Conservation (phyloP, 306 rosid genomes). For the Trifolium fragiferum region DNA sequence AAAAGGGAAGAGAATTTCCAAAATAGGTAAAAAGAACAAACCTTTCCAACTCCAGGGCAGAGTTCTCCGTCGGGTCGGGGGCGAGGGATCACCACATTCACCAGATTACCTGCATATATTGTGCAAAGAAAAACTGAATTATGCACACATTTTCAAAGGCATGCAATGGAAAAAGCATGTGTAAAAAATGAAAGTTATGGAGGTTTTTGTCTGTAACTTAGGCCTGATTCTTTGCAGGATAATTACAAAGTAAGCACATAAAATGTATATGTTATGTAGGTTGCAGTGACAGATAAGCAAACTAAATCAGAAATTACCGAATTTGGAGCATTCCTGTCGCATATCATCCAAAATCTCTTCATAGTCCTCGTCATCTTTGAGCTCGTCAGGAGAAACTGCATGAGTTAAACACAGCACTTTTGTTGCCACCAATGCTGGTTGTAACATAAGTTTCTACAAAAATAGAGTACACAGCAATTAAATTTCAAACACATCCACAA, state of each 20-base stretch:
- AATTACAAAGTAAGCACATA: constrained; percentile 67
- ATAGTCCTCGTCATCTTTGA: constrained; percentile 87
- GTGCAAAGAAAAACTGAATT: constrained; percentile 30
- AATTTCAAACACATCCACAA: background rate
- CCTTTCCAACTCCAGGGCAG: constrained; percentile 88
- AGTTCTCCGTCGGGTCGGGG: constrained; percentile 70
- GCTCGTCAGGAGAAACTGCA: constrained; percentile 84
- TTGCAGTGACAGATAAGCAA: constrained; percentile 12
- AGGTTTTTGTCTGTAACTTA: constrained; percentile 81
- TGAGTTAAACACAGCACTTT: constrained; percentile 90
- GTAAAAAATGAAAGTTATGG: constrained; percentile 61
- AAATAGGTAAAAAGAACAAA: constrained; percentile 29
- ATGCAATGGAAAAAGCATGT: constrained; percentile 34
- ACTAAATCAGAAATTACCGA: constrained; percentile 55
- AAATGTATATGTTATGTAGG: constrained; percentile 48
- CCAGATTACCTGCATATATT: constrained; percentile 77
- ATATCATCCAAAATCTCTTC: constrained; percentile 93
- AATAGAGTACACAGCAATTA: constrained; percentile 11
- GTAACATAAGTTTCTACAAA: constrained; percentile 85
- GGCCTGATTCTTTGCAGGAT: constrained; percentile 82
- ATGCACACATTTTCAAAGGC: constrained; percentile 7
- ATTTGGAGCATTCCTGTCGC: constrained; percentile 89
- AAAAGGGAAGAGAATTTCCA: background rate
- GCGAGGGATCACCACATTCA: constrained; percentile 82
- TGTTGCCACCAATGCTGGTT: constrained; percentile 74